Conservation (phyloP, 2,329 filamentous ascomycete species). For the Ceratocystis papillata region DNA sequence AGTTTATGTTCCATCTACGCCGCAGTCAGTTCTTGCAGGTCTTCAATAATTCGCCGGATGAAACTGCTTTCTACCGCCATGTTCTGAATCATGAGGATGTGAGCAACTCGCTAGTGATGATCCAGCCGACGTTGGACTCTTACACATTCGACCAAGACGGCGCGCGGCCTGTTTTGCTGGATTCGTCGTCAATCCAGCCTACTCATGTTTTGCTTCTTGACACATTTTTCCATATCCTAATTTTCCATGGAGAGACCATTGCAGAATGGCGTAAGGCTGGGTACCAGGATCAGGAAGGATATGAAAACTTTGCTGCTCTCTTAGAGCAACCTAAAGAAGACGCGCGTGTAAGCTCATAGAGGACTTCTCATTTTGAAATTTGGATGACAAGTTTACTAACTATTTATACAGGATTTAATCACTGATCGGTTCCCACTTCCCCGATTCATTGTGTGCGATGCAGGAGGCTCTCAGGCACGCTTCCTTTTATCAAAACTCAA, state of each 20-base stretch:
- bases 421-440: constrained; percentile 96
- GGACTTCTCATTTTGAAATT: no score
- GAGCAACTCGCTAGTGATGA: constrained; percentile 95
- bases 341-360: constrained; percentile 58
- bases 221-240: constrained; percentile 98
- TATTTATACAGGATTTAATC: constrained; percentile 66
- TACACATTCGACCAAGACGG: constrained; percentile 96
- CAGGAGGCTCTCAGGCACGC: constrained; percentile 93
- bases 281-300: constrained; percentile 95
- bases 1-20: constrained; percentile 99
- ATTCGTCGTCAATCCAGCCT: constrained; percentile 91
- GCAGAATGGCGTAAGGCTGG: constrained; percentile 97
- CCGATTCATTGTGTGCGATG: constrained; percentile 96
- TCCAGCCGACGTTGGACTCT: constrained; percentile 91
- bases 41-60: constrained; percentile 98
- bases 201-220: constrained; percentile 89
- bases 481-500: constrained; percentile 96
- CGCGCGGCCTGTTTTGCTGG: constrained; percentile 81
- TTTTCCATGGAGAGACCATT: constrained; percentile 97
- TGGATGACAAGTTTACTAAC: constrained; percentile 29
- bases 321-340: constrained; percentile 94
- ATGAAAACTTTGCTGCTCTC: constrained; percentile 84
- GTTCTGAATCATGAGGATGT: constrained; percentile 96
- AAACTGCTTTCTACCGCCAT: constrained; percentile 97
- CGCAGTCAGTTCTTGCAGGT: constrained; percentile 96